These are phyloP conservation scores for Selenicereus undatus DNA, from an alignment of 148 eudicot genomes.

Conservation along the genomic window DNA sequence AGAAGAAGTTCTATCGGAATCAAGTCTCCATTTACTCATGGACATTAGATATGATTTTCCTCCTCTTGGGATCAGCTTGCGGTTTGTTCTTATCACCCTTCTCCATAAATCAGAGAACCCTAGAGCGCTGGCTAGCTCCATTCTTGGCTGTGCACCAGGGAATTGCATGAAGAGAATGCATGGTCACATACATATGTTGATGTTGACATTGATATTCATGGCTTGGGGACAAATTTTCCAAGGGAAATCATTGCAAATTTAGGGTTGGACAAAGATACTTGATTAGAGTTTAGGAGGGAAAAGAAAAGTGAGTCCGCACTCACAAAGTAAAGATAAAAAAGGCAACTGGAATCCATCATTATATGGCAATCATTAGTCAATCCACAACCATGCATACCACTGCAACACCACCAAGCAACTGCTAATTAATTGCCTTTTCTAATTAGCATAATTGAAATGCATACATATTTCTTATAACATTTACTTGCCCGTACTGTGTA, in stretches of 20 bases:
- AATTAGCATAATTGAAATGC: background rate
- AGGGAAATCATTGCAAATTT: slow-evolving; percentile 2
- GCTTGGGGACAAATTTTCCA: slow-evolving; percentile 2
- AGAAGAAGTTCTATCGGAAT: too few species aligned
- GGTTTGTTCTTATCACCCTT: too few species aligned
- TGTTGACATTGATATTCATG: background rate
- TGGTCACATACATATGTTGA: background rate
- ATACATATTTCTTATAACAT: too few species aligned
- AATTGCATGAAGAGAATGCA: background rate
- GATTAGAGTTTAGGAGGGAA: slow-evolving; percentile 4
- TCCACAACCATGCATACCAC: background rate
- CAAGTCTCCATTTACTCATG: too few species aligned
- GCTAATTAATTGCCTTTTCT: background rate
- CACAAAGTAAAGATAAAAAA: background rate
- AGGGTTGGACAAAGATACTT: background rate
- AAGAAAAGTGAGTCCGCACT: background rate
- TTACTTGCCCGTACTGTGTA: background rate
- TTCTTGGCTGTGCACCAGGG: background rate
- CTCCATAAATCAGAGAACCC: background rate
- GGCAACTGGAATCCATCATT: background rate
- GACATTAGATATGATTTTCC: too few species aligned
- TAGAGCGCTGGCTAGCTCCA: background rate
- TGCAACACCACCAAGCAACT: background rate
- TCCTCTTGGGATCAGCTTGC: too few species aligned
- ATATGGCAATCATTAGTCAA: slow-evolving; percentile 9